Conservation (phyloP, 2,329 filamentous ascomycete genomes). For the Taxawa tesnikishii region DNA sequence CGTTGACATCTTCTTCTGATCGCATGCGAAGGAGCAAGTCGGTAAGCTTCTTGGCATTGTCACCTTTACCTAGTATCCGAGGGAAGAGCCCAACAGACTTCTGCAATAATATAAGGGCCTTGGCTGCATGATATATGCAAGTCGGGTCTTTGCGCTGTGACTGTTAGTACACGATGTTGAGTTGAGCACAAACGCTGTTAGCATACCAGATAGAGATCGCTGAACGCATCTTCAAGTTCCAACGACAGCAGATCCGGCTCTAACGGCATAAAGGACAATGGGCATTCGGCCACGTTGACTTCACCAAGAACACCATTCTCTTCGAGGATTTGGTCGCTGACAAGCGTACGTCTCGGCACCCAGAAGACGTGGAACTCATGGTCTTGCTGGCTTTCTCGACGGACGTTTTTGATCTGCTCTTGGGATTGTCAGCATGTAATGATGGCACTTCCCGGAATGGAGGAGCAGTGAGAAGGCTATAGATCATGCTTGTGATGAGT, state of each 20-base stretch:
- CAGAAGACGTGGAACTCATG: slow-evolving; percentile 97
- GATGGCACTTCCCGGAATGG: slow-evolving; percentile 12
- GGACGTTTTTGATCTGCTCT: slow-evolving; percentile 87
- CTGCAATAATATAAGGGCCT: slow-evolving; percentile 88
- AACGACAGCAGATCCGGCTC: slow-evolving; percentile 86
- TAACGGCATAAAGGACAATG: slow-evolving; percentile 79
- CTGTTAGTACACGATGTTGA: slow-evolving; percentile 13
- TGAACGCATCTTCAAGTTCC: slow-evolving; percentile 77
- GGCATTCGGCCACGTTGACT: slow-evolving; percentile 75
- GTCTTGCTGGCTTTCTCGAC: slow-evolving; percentile 74
- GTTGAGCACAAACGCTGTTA: too few species aligned
- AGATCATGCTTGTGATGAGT: slow-evolving; percentile 11
- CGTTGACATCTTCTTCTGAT: slow-evolving; percentile 63
- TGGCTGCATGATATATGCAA: slow-evolving; percentile 76
- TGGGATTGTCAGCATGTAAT: slow-evolving; percentile 32
- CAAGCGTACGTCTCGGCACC: slow-evolving; percentile 81
- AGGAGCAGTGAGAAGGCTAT: slow-evolving; percentile 7
- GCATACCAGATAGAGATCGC: slow-evolving; percentile 67
- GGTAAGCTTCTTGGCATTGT: slow-evolving; percentile 79
- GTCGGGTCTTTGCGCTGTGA: slow-evolving; percentile 70
- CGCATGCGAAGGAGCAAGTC: slow-evolving; percentile 85
- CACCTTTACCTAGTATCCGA: slow-evolving; percentile 86
- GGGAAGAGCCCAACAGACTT: slow-evolving; percentile 88
- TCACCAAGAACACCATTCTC: slow-evolving; percentile 89
- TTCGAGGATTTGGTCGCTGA: slow-evolving; percentile 84